Percentiles rank a stretch among this genome's conserved stretches.
Evolutionary conservation across 352 stramenopile species (phyloP).

Genomic region (Phytopythium mirpurense): DNA sequence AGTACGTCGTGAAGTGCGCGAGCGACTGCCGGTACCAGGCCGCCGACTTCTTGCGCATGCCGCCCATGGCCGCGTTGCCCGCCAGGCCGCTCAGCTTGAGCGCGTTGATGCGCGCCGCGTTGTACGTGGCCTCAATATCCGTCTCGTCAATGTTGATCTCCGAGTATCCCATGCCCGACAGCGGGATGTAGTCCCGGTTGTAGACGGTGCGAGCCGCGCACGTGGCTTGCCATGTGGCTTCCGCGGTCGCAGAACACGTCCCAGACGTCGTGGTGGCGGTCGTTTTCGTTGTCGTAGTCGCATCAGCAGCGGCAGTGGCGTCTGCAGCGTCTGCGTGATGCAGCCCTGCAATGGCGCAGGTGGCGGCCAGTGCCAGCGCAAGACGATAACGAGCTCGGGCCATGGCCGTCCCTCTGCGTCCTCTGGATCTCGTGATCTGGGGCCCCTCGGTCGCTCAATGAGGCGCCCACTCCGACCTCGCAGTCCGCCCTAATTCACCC

Average conservation of each 20-base stretch:
- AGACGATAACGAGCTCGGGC: background rate
- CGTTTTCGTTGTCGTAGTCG: background rate
- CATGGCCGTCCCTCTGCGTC: background rate
- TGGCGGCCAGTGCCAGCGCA: background rate
- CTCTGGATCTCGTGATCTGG: background rate
- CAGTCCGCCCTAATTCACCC: background rate
- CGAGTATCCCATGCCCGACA: constrained; percentile 38
- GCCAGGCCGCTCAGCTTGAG: constrained; percentile 56
- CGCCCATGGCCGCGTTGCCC: constrained; percentile 59
- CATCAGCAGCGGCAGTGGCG: background rate
- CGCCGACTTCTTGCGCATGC: constrained; percentile 62
- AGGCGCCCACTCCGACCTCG: background rate
- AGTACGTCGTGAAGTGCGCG: constrained; percentile 58
- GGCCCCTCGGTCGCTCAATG: constrained; percentile 7
- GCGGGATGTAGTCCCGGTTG: constrained; percentile 55
- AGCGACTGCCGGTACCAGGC: constrained; percentile 70
- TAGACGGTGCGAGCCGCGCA: constrained; percentile 42
- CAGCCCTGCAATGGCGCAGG: background rate
- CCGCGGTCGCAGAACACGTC: constrained; percentile 51
- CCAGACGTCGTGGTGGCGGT: constrained; percentile 16
- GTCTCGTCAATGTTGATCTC: constrained; percentile 64
- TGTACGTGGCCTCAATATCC: constrained; percentile 54
- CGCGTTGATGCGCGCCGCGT: constrained; percentile 57
- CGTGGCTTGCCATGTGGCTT: constrained; percentile 46
- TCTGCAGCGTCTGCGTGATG: background rate